Base-by-base conservation (phyloP, 2,329 filamentous ascomycete species). In the Rugonectria rugulosa region DNA sequence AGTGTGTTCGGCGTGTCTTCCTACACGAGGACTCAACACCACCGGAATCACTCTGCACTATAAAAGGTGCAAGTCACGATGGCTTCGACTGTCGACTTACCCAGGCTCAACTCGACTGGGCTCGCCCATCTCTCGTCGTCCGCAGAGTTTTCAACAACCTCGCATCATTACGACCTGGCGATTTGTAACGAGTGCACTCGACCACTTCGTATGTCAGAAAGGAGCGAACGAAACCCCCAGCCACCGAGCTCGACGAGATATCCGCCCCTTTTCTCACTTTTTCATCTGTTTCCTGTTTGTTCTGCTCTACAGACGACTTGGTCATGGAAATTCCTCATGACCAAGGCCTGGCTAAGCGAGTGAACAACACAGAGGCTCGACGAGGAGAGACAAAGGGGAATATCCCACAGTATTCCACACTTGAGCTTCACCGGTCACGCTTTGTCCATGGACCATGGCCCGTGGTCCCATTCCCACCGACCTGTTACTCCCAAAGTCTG, bases 401-500 rank as follows among this genome's bases (percentile, higher is more conserved):
- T 62, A 65, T 64, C 26, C 61, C 56, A 11, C 37, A 14, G 15
- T 21, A 40, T 40, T 21, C 37, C 32, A 61, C 62, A 60, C 31
- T 32, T 44, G 38, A 34, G 23, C 32, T 47, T 34, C 23, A 42
- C 46, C 50, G 26, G 46, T 40, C 36, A 15, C 37, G 37, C 15
- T 27, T 41, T 20, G 20, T 23, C 32, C 53, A 60, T 45, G 53
- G 49, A 24, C 7, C 57, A 50, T 17, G 45, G 21, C 43, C 43
- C 27, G 44, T 65, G 45, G 50, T 24, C 62, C 64, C 64, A 59
- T 64, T 45, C 53, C 17, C 48, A 50, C 51, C 52, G 58, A 53
- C 50, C 19, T 37, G 23, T 53, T 54, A 9, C 34, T 47, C 42
- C 27, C 55, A 29, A 23, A 51, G 37, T 54, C 53, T 57, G 46